Conservation (phyloP, 306 rosid species). For the Ochetophila trinervis region DNA sequence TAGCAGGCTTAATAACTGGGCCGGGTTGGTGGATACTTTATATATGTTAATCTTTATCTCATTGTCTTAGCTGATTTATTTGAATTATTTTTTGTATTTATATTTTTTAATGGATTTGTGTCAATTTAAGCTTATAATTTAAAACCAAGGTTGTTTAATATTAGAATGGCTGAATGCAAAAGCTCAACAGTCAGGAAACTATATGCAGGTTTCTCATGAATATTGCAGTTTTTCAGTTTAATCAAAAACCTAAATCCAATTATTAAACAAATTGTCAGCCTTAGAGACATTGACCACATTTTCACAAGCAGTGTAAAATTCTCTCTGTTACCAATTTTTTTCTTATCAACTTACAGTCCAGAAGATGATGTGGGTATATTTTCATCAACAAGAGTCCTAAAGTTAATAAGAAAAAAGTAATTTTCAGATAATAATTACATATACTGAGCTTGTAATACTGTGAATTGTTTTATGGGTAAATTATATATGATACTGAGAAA, state of each 20-base stretch:
- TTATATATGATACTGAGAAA: too few species aligned
- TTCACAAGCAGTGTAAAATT: too few species aligned
- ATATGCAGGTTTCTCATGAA: neutral
- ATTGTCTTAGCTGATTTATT: neutral
- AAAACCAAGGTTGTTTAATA: neutral
- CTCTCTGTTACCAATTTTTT: too few species aligned
- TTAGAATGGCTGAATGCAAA: slow-evolving; percentile 6
- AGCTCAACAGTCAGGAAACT: slow-evolving; percentile 3
- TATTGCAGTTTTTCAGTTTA: neutral
- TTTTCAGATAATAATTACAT: too few species aligned
- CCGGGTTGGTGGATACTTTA: slow-evolving; percentile 3
- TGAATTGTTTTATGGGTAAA: too few species aligned
- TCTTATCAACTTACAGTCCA: too few species aligned
- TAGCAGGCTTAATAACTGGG: neutral
- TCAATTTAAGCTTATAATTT: neutral
- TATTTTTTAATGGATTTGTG: too few species aligned
- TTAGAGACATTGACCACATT: neutral
- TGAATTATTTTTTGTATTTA: neutral
- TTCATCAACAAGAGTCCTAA: too few species aligned
- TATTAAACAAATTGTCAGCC: neutral
- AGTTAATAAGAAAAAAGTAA: too few species aligned
- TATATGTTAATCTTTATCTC: slow-evolving; percentile 2
- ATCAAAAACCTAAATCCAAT: neutral
- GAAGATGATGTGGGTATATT: too few species aligned
- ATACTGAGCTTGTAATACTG: too few species aligned